Base-by-base conservation (phyloP, 2,329 filamentous ascomycete genomes). In the Clonostachys rhizophaga region DNA sequence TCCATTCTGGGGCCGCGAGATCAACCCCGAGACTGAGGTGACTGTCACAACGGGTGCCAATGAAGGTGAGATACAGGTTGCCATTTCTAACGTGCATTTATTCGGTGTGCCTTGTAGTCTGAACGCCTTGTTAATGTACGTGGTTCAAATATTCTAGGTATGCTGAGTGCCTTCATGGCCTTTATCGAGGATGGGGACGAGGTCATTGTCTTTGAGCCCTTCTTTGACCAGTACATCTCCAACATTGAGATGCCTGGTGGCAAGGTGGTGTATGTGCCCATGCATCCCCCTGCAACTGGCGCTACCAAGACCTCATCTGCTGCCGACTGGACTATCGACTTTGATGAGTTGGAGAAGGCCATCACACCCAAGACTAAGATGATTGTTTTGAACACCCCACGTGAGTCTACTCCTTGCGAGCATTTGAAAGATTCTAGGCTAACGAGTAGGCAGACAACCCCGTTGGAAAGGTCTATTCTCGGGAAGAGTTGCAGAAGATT, bases 231-330 rank as follows among this genome's bases (percentile, higher is more conserved):
- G 84, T 89, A 97, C 66, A 95, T 99, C 55, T 91, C 86, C 74
- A 99, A 99, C 69, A 97, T 99, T 54, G 89, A 96, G 68, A 97
- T 99, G 91, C 85, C 94, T 1, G 94, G 94, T 45, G 94, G 94
- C 55, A 95, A 86, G 63, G 89, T 97, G 53, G 86, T 92, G 56
- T 97, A 96, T 63, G 92, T 97, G 20, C 91, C 94, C n/a, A 76
- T 99, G 63, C 88, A 94, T 52, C 92, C 94, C 30, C 94, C 94
- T 10, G 77, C 80, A 53, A 84, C 90, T 42, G 94, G 94, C 44
- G 86, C 83, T 5, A 81, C 76, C 37, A 81, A 84, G 67, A 95
- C 89, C 1, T 89, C 90, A 0, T 91, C 90, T 6, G 91, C 94
- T 2, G 83, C 82, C 4, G 89, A 96, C 56, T 99, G 94, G 94